Percentiles rank a stretch among this genome's conserved stretches.
phyloP scores from a whole-genome alignment of 202 grass and related monocot genomes.

The Panicum virgatum region DNA sequence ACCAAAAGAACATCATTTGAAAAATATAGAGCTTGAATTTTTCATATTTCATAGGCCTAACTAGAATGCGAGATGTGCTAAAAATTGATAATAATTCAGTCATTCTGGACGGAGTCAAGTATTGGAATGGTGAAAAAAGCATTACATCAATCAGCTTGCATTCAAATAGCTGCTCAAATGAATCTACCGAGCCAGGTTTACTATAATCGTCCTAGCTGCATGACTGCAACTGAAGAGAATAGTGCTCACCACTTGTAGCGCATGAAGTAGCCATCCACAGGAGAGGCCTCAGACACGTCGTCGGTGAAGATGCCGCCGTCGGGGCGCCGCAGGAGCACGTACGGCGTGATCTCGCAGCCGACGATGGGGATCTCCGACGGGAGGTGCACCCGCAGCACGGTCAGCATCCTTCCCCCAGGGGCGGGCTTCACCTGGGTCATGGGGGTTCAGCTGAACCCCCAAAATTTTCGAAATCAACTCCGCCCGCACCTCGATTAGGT shows the following conservation, averaged over 20 bases:
- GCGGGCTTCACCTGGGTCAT: conserved; percentile 38
- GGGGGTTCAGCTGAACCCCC: conserved; percentile 35
- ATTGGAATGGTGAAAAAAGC: conserved; percentile 3
- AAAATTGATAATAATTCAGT: background rate
- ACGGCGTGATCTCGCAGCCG: conserved; percentile 92
- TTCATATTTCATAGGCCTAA: background rate
- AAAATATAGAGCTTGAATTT: background rate
- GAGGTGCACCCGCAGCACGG: conserved; percentile 76
- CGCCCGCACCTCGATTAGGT: background rate
- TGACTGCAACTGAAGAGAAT: background rate
- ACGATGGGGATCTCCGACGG: conserved; percentile 94
- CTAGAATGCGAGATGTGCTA: background rate
- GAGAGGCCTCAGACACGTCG: conserved; percentile 54
- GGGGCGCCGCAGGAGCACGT: conserved; percentile 64
- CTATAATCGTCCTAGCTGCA: background rate
- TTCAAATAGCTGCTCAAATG: background rate
- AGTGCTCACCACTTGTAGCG: conserved; percentile 71
- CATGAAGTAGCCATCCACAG: conserved; percentile 70
- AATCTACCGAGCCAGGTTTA: background rate
- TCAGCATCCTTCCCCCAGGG: conserved; percentile 64
- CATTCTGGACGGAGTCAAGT: background rate
- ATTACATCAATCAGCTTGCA: background rate
- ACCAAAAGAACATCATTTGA: background rate
- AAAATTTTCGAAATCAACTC: background rate
- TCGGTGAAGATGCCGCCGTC: conserved; percentile 56